A percentile compares a stretch with the other conserved stretches of the same genome.
Evolutionary conservation across 2,329 filamentous ascomycete species (phyloP).

Genomic region (Exophiala calicioides): DNA sequence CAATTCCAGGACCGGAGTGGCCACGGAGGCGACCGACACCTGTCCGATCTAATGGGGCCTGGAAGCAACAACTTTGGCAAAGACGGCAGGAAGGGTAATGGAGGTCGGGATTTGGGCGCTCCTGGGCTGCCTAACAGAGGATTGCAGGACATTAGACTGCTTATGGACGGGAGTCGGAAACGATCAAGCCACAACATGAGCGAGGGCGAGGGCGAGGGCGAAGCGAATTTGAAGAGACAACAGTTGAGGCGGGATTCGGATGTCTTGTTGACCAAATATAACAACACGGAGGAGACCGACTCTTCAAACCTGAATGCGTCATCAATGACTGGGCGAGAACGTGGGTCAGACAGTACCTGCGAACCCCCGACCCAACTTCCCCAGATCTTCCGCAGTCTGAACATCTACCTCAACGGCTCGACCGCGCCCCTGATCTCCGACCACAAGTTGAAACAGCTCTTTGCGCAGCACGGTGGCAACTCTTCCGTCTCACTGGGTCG

Average conservation of each 20-base stretch:
- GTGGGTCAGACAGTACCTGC: conserved; percentile 8
- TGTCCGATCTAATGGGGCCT: conserved; percentile 64
- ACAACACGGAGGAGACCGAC: not conserved
- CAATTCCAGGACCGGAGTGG: conserved; percentile 65
- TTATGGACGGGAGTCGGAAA: conserved; percentile 51
- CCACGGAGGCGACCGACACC: conserved; percentile 61
- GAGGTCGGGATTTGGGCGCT: conserved; percentile 51
- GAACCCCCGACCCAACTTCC: conserved; percentile 27
- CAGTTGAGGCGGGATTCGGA: not conserved
- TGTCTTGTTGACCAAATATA: too few species aligned
- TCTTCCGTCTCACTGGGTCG: conserved; percentile 71
- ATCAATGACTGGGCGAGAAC: conserved; percentile 7
- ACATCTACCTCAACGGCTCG: conserved; percentile 84
- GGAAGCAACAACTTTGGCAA: conserved; percentile 59
- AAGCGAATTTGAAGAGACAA: conserved; percentile 13
- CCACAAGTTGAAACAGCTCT: conserved; percentile 77
- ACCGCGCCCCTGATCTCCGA: conserved; percentile 80
- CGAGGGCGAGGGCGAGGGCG: conserved; percentile 12
- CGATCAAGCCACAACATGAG: conserved; percentile 29
- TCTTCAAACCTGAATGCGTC: not conserved
- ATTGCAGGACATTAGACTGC: conserved; percentile 46
- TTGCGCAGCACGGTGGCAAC: conserved; percentile 71
- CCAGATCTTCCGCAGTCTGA: conserved; percentile 68
- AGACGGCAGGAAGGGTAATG: conserved; percentile 55
- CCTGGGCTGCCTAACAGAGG: conserved; percentile 34